These are phyloP conservation scores for Lagenaria siceraria DNA, from an alignment of 306 rosid genomes.

Conservation along the genomic window DNA sequence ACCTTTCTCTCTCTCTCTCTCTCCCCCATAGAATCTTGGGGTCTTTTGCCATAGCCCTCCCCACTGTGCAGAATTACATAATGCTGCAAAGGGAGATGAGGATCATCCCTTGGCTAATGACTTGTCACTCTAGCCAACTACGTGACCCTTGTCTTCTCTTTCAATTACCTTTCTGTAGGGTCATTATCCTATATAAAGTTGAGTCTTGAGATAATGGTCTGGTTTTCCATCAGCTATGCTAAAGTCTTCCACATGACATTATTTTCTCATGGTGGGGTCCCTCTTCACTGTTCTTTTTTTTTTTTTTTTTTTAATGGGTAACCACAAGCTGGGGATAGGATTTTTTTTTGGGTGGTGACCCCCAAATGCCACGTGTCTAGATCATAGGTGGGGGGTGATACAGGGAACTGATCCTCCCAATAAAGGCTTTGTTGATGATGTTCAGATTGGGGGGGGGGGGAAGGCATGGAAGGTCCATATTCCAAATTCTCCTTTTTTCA, in stretches of 20 bases:
- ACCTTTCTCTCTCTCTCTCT: neutral
- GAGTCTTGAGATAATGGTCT: neutral
- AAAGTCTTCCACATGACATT: neutral
- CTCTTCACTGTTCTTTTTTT: neutral
- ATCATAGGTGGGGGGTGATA: neutral
- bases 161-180: neutral
- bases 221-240: neutral
- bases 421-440: constrained; percentile 2
- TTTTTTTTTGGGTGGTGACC: neutral
- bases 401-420: neutral
- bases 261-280: constrained; percentile 7
- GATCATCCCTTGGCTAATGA: neutral
- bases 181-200: constrained; percentile 1
- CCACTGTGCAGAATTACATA: neutral
- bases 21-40: neutral
- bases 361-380: constrained; percentile 3
- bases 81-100: neutral
- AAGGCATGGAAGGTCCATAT: neutral
- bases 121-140: constrained; percentile 7
- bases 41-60: neutral
- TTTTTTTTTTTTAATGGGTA: neutral
- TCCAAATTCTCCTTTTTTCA: neutral
- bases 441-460: neutral
- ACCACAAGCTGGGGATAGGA: constrained; percentile 2
- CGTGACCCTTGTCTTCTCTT: neutral